A percentile compares a stretch with the other conserved stretches of the same genome.
These are phyloP conservation scores for Clonostachys rosea DNA, from an alignment of 2,329 filamentous ascomycete genomes.

Conservation along the genomic window DNA sequence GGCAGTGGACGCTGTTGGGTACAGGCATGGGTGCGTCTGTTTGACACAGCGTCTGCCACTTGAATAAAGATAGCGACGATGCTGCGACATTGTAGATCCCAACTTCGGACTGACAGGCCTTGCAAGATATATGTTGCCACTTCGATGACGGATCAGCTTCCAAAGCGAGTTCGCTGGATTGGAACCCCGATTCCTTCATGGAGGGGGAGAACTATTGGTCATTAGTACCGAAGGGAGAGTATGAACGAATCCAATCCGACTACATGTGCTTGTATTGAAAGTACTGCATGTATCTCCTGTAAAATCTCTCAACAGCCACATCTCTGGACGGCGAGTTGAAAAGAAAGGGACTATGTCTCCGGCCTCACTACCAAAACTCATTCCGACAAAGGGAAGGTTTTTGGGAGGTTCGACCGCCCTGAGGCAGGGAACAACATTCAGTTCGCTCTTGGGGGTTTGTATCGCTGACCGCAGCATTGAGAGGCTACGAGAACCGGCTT, in stretches of 20 bases:
- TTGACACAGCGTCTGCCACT: constrained; percentile 48
- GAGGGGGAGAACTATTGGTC: too few relatives aligned
- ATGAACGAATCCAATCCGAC: too few relatives aligned
- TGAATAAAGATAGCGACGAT: constrained; percentile 45
- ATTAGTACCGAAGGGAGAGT: too few relatives aligned
- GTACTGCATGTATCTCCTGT: constrained; percentile 37
- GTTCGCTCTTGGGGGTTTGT: constrained; percentile 59
- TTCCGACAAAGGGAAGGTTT: constrained; percentile 31
- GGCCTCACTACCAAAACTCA: constrained; percentile 30
- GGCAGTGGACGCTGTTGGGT: constrained; percentile 42
- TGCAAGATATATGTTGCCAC: constrained; percentile 37
- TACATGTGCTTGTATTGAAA: not conserved
- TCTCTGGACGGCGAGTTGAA: constrained; percentile 45
- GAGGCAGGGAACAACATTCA: constrained; percentile 12
- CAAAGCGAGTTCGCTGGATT: too few relatives aligned
- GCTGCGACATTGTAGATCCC: constrained; percentile 41
- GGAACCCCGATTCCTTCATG: too few relatives aligned
- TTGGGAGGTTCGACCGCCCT: constrained; percentile 11
- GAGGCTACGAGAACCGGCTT: constrained; percentile 34
- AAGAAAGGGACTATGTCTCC: constrained; percentile 25
- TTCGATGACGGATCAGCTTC: constrained; percentile 6
- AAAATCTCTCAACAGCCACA: constrained; percentile 41
- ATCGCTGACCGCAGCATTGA: constrained; percentile 61
- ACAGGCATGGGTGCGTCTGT: constrained; percentile 11
- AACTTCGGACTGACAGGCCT: constrained; percentile 35